Percentiles rank a stretch among this genome's conserved stretches.
phyloP scores from a whole-genome alignment of 768 basidiomycete species.

The Termitomyces titanicus region DNA sequence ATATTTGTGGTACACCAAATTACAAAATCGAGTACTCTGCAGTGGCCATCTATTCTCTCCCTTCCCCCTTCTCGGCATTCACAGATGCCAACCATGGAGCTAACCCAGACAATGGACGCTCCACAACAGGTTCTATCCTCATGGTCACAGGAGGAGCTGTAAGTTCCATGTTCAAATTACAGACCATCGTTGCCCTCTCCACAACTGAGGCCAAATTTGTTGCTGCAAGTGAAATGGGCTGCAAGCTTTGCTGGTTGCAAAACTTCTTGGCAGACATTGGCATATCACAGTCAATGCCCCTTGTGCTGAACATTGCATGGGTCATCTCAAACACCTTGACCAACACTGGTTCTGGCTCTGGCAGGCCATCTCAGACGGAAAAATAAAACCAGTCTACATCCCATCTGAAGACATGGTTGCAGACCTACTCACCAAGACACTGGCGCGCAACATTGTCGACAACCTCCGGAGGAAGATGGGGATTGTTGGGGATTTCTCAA shows the following conservation, averaged over 20 bases:
- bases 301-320: constrained; percentile 19
- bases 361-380: not conserved
- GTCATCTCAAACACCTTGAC: constrained; percentile 2
- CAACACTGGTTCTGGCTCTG: not conserved
- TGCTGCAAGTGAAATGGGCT: constrained; percentile 24
- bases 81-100: constrained; percentile 29
- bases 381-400: not conserved
- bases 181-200: constrained; percentile 25
- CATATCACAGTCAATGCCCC: not conserved
- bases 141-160: constrained; percentile 18
- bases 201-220: constrained; percentile 36
- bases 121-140: constrained; percentile 27
- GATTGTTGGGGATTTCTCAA: not conserved
- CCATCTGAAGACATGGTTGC: not conserved
- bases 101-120: constrained; percentile 22
- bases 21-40: constrained; percentile 11
- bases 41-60: not conserved
- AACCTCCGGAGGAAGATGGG: not conserved
- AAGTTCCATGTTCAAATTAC: not conserved
- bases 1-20: constrained; percentile 12
- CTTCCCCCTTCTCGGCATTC: constrained; percentile 15
- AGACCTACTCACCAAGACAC: not conserved
- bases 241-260: constrained; percentile 24
- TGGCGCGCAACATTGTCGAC: not conserved
- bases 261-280: constrained; percentile 24